These are phyloP conservation scores for Lasiosphaeria miniovina DNA, from an alignment of 495 filamentous ascomycete genomes.

Conservation along the genomic window DNA sequence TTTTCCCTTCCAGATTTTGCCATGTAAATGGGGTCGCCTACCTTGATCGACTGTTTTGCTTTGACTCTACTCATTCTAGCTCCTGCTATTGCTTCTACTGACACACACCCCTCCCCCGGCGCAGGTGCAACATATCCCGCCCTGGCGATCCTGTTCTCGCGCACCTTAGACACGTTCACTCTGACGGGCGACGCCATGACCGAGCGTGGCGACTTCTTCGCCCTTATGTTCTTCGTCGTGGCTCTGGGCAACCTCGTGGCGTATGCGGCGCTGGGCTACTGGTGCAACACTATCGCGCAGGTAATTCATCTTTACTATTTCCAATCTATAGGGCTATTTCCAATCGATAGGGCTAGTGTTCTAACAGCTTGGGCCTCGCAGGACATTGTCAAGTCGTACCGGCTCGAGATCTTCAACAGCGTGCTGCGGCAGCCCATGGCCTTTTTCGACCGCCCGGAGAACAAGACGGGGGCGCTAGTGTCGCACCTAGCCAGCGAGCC, in stretches of 20 bases:
- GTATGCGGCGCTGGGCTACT: conserved; percentile 44
- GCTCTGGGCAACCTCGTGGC: conserved; percentile 40
- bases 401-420: conserved; percentile 55
- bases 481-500: conserved; percentile 55
- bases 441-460: conserved; percentile 60
- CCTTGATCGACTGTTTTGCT: too few species aligned
- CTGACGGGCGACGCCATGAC: conserved; percentile 19
- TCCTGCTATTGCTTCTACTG: background rate
- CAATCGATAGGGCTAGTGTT: too few species aligned
- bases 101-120: background rate
- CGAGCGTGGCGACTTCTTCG: conserved; percentile 45
- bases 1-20: background rate
- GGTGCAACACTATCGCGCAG: conserved; percentile 39
- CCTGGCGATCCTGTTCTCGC: conserved; percentile 33
- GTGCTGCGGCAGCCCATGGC: conserved; percentile 51
- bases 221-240: conserved; percentile 56
- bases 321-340: too few species aligned
- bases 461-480: conserved; percentile 58
- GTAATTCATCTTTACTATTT: conserved; percentile 6
- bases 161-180: conserved; percentile 31
- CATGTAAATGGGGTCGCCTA: background rate
- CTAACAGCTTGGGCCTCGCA: conserved; percentile 11
- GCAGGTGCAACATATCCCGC: conserved; percentile 32
- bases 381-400: conserved; percentile 43
- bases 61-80: background rate